Percentiles rank a stretch among this genome's conserved stretches.
phyloP scores from a whole-genome alignment of 768 basidiomycete species.

The Trametes cingulata region DNA sequence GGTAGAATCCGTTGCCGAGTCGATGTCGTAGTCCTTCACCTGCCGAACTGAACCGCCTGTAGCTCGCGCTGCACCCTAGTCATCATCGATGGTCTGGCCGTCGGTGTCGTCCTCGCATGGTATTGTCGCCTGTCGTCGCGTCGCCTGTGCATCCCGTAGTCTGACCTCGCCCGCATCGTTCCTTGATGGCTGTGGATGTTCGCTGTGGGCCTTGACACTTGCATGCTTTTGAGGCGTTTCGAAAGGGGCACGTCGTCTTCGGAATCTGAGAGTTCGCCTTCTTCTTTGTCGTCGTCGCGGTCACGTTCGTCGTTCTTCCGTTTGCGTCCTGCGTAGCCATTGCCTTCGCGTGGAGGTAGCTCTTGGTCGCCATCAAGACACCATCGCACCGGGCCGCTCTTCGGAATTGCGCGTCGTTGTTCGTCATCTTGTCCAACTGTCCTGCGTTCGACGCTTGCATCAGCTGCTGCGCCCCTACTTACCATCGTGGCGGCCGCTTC shows the following conservation, averaged over 20 bases:
- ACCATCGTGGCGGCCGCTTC: not conserved
- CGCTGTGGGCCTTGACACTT: not conserved
- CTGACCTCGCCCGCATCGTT: not conserved
- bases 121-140: not conserved
- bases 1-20: not conserved
- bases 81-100: not conserved
- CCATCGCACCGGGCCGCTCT: not conserved
- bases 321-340: not conserved
- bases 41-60: not conserved
- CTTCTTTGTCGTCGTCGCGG: not conserved
- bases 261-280: conserved; percentile 4
- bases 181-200: not conserved
- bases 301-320: not conserved
- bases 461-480: not conserved
- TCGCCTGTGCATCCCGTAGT: not conserved
- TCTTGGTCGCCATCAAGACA: not conserved
- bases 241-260: not conserved
- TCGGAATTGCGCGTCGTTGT: not conserved
- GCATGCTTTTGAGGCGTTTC: not conserved
- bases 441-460: not conserved
- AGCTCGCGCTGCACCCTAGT: not conserved
- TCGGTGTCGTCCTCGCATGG: not conserved
- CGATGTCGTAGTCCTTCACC: not conserved
- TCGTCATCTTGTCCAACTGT: not conserved
- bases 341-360: not conserved